These are phyloP conservation scores for Capillidium rhysosporum DNA, from an alignment of 371 early-diverging fungal genomes.

Conservation along the genomic window DNA sequence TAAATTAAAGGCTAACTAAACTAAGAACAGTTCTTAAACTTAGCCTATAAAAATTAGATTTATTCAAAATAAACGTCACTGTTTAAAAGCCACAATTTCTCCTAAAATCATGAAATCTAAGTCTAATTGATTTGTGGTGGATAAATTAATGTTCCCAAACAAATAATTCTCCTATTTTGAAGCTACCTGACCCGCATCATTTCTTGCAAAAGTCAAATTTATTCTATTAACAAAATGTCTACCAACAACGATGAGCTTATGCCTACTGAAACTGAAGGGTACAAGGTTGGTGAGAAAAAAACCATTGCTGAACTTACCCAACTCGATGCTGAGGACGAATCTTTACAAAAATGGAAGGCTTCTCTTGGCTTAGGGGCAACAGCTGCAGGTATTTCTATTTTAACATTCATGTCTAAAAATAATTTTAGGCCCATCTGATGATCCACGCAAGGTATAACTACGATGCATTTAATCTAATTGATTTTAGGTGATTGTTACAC, in stretches of 20 bases:
- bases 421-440: conserved; percentile 7
- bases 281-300: conserved; percentile 76
- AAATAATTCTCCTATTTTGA: too few relatives aligned
- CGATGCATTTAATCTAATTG: not conserved
- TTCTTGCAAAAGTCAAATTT: too few relatives aligned
- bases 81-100: too few relatives aligned
- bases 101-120: too few relatives aligned
- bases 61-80: too few relatives aligned
- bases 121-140: too few relatives aligned
- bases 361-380: conserved; percentile 56
- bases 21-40: too few relatives aligned
- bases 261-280: conserved; percentile 57
- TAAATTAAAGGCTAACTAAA: too few relatives aligned
- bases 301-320: conserved; percentile 60
- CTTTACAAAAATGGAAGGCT: conserved; percentile 87
- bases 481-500: conserved; percentile 17
- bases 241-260: conserved; percentile 42
- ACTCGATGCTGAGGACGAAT: conserved; percentile 83
- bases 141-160: too few relatives aligned
- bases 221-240: too few relatives aligned
- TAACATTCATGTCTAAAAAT: not conserved
- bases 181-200: too few relatives aligned
- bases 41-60: too few relatives aligned
- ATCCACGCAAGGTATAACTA: conserved; percentile 11
- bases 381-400: conserved; percentile 15